Evolutionary conservation across 805 yeast species (phyloP), one percentile per base, ranked within the genome.

Genomic region (Yarrowia sp.): DNA sequence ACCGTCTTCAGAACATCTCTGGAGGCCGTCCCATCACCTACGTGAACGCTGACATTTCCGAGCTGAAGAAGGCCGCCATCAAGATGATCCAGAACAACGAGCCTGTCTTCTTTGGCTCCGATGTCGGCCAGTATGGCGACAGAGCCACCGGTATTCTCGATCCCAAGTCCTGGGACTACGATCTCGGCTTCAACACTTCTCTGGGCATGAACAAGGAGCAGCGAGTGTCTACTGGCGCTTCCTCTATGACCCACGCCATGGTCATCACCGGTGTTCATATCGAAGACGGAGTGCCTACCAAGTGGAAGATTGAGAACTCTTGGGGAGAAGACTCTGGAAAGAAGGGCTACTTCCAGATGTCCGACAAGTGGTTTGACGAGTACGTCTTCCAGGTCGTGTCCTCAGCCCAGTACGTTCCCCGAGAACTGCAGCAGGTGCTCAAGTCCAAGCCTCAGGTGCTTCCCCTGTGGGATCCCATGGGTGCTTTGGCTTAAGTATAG

Each of bases 171-270:
- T 91, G 87, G 86, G 88, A 89, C 73, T 90, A 86, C 78, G 80
- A 85, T 71, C 77, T 87, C 68, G 75, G 75, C 4, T 73, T 74
- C 70, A 72, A 72, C 70, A 73, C 74, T n/a, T 77, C 56, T 26
- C 45, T 63, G 26, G 56, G 56, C 3, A 48, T 63, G 55, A 48
- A 48, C 56, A 63, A 63, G 56, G 56, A 63, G 40, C 67, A 63
- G 67, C 36, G 67, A 22, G 86, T 92, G 71, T 79, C 82, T 69
- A 87, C 89, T 72, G 87, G 86, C 69, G 87, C 91, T 71, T 88
- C 92, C 26, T 80, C 86, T 71, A 90, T 91, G 96, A 91, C 96
- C 15, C 97, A 91, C 75, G 97, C 97, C 45, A 91, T 91, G 97
- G 83, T 87, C 22, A 85, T 91, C 74, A 88, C 92, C 11, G 97